These are phyloP conservation scores for Senna siamea DNA, from an alignment of 306 rosid genomes.

Conservation along the genomic window DNA sequence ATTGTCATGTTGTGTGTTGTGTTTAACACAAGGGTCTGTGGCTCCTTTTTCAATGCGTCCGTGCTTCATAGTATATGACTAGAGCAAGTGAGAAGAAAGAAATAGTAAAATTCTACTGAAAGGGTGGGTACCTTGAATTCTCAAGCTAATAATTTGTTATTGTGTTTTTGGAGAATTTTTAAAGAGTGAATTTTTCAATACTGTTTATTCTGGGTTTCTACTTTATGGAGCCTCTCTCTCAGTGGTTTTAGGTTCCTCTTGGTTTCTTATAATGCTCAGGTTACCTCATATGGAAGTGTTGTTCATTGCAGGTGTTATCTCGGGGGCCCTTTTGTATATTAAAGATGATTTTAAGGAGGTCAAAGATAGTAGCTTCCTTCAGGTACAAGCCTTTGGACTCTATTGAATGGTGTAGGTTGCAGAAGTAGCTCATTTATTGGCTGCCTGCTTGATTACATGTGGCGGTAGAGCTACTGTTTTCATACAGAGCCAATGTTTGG, in stretches of 20 bases:
- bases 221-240: not conserved
- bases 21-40: too few relatives aligned
- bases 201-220: not conserved
- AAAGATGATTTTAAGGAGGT: conserved; percentile 47
- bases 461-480: not conserved
- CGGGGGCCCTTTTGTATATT: conserved; percentile 49
- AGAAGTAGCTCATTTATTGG: not conserved
- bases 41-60: not conserved
- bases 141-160: not conserved
- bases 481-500: not conserved
- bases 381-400: conserved; percentile 32
- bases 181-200: not conserved
- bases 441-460: not conserved
- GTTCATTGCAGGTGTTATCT: conserved; percentile 48
- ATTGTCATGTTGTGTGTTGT: too few relatives aligned
- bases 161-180: not conserved
- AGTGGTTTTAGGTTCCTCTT: not conserved
- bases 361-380: conserved; percentile 47
- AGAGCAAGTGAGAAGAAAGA: not conserved
- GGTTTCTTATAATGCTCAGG: not conserved
- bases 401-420: conserved; percentile 18
- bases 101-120: not conserved
- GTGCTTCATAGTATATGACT: not conserved
- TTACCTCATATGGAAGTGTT: conserved; percentile 14
- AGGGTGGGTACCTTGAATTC: not conserved